These are phyloP conservation scores for Monilinia vaccinii-corymbosi DNA, from an alignment of 2,329 filamentous ascomycete species.

Conservation along the genomic window DNA sequence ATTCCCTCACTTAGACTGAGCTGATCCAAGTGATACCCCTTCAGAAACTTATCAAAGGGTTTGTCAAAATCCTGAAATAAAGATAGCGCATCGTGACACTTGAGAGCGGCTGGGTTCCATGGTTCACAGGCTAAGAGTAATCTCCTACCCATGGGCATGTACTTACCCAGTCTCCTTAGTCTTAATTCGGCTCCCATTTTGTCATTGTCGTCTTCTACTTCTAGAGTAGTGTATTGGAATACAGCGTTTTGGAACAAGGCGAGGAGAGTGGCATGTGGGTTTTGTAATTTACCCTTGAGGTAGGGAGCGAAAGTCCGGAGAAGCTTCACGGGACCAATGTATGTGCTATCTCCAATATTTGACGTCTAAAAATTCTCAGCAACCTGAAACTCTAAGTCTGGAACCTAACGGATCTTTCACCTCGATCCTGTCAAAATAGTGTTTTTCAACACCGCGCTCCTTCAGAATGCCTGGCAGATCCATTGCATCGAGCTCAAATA, in stretches of 20 bases:
- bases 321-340: neutral
- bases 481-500: neutral
- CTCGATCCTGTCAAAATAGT: constrained; percentile 7
- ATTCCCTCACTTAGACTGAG: neutral
- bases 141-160: neutral
- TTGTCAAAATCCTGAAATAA: neutral
- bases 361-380: neutral
- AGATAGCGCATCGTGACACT: neutral
- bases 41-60: neutral
- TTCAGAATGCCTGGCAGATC: neutral
- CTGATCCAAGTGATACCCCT: neutral
- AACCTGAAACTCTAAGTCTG: neutral
- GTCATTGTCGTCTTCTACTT: neutral
- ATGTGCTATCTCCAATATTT: constrained; percentile 5
- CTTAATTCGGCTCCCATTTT: neutral
- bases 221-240: neutral
- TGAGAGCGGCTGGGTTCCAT: neutral
- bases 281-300: neutral
- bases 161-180: neutral
- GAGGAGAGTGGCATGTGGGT: constrained; percentile 10
- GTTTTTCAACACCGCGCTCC: neutral
- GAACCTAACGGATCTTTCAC: neutral
- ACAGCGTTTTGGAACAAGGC: constrained; percentile 7
- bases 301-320: neutral
- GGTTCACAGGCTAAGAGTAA: neutral